phyloP scores from a whole-genome alignment of 2,329 filamentous ascomycete genomes.

The Fusarium pseudocircinatum region DNA sequence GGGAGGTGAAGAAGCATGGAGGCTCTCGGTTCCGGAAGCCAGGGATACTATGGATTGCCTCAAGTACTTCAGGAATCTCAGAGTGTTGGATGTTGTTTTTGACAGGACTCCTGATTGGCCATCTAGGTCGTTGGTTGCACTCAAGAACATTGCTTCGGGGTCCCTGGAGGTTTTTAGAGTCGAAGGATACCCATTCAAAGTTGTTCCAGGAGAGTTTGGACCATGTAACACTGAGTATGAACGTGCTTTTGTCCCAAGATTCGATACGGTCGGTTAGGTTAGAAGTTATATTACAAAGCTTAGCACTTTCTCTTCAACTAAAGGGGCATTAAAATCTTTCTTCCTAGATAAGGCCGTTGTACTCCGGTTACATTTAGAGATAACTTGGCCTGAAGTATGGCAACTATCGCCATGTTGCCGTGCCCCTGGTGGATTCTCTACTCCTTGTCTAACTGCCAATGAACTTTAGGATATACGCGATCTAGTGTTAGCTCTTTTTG shows the following conservation, averaged over 20 bases:
- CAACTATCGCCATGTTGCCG: neutral
- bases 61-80: neutral
- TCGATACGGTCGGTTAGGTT: neutral
- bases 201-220: neutral
- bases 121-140: neutral
- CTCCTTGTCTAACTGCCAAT: neutral
- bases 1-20: neutral
- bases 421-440: neutral
- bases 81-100: conserved; percentile 2
- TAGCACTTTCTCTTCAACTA: neutral
- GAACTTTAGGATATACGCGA: neutral
- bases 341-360: too few species aligned
- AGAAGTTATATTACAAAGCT: too few species aligned
- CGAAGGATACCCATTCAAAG: neutral
- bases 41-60: neutral
- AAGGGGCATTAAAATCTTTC: neutral
- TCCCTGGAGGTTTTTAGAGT: conserved; percentile 10
- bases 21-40: neutral
- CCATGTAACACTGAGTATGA: neutral
- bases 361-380: neutral
- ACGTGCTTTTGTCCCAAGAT: neutral
- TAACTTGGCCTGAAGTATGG: neutral
- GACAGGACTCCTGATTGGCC: neutral
- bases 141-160: conserved; percentile 1
- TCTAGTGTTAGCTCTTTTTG: neutral